Evolutionary conservation across 1,284 basidiomycete species (phyloP), one percentile per base, ranked within the genome.

Genomic region (Entoloma clypeatum): DNA sequence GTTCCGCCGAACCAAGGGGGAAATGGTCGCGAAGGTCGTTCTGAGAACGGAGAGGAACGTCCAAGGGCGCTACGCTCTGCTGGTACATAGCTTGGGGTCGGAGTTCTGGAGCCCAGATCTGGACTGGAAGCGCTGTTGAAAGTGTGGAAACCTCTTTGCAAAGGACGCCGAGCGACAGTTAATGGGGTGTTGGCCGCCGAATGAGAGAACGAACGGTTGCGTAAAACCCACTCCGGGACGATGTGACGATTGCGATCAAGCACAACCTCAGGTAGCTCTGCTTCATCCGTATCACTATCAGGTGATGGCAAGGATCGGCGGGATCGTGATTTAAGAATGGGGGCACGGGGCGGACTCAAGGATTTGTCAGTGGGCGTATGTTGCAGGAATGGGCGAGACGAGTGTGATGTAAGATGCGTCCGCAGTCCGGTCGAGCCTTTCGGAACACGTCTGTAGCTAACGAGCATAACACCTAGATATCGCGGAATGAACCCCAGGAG

Each of bases 401-500:
- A 49, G 21, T 44, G 49, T 1, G 49, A 37, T n/a, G 31, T 26
- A 32, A 43, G 48, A 43, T 34, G 35, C 30, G 57, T 46, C 36
- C 46, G 41, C 23, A 57, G 60, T 19, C 55, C 57, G 36, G 51
- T 51, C 24, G 59, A 54, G 29, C 50, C 56, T 50, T 73, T 80
- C n/a, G 80, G 75, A 7, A 85, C 78, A 5, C 85, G 77, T 30
- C 93, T 80, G 59, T 98, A 99, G 45, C 88, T 96, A 51, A 99
- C 96, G 33, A 99, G 81, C 86, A 99, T 94, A 37, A 99, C 96
- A 13, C 95, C 95, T 11, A 99, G 75, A 64, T 99, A 99, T 38
- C 94, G 86, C 7, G 95, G 95, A 41, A 98, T 95, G 59, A 93
- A 99, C 3, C 81, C 84, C 7, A 99, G 74, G 16, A 99, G 71